Evolutionary conservation across 805 yeast genomes (phyloP), one percentile per base, ranked within the genome.

Genomic region (Lachancea sp.): DNA sequence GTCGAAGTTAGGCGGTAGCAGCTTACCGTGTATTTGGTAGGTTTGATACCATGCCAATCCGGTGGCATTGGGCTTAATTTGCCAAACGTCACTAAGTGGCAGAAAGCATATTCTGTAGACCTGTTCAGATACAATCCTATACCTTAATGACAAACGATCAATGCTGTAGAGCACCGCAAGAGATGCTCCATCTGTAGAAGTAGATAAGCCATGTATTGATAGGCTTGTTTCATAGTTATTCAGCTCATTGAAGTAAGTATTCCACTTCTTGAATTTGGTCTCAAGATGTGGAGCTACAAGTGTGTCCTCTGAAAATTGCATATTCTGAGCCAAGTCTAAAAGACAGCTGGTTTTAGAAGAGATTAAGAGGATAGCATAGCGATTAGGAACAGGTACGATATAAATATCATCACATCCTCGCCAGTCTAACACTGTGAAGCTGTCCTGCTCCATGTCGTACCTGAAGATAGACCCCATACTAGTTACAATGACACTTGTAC

Each of bases 1-100:
- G 18, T 20, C 21, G 25, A 36, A 42, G 9, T 40, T 42, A 5
- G 18, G 24, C 7, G 66, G 60, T 18, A 54, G 36, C n/a, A 38
- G 31, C 21, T 51, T 38, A 8, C 47, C 47, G 37, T 58, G 56
- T 1, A 59, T 54, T 12, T 53, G 52, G 34, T 54, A 60, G 7
- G 54, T 57, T 42, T 61, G 65, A 29, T 57, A 62, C 62, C 62
- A 57, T 8, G 61, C 62, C 19, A 60, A 38, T 2, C 64, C 65
- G 22, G 51, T 36, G 1, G 61, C 54, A 20, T 45, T 45, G 11
- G 29, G 22, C 1, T 56, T 48, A 12, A 59, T 43, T 12, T 42
- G 32, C 65, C 67, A 62, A 6, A 36, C 29, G 2, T 50, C 51
- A 34, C 45, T 41, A 21, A 62, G 37, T 3, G 64, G 64, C 1